Conservation (phyloP, 306 rosid species). For the Bauhinia variegata region DNA sequence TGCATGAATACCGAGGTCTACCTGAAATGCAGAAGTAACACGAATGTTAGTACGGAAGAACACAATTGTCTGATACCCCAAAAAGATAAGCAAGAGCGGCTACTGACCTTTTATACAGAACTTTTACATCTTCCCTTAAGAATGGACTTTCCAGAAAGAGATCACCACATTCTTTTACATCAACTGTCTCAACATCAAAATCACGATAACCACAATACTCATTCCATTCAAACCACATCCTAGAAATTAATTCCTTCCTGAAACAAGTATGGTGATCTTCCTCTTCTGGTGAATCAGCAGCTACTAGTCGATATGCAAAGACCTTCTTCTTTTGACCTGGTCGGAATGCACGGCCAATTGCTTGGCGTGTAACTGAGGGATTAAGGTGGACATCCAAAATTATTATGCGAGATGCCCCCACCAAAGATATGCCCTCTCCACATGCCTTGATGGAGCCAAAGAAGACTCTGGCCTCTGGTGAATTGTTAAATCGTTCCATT, state of each 20-base stretch:
- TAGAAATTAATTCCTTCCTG: conserved; percentile 78
- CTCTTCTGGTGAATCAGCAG: conserved; percentile 83
- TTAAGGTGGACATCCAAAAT: conserved; percentile 85
- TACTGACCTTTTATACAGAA: conserved; percentile 77
- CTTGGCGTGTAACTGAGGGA: conserved; percentile 96
- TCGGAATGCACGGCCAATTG: conserved; percentile 95
- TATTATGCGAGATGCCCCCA: conserved; percentile 88
- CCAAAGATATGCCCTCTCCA: conserved; percentile 95
- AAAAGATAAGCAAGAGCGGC: conserved; percentile 9
- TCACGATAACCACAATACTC: conserved; percentile 68
- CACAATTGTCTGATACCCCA: not conserved
- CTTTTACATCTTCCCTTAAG: conserved; percentile 63
- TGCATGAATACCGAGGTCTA: conserved; percentile 34
- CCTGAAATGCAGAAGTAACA: conserved; percentile 52
- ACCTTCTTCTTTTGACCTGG: conserved; percentile 88
- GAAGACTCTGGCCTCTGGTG: conserved; percentile 75
- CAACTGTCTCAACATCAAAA: conserved; percentile 59
- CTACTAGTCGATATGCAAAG: conserved; percentile 68
- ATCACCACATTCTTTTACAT: conserved; percentile 67
- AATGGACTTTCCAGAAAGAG: conserved; percentile 60
- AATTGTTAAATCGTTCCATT: conserved; percentile 80
- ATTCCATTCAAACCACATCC: conserved; percentile 98
- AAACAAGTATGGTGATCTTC: conserved; percentile 74
- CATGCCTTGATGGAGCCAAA: conserved; percentile 98
- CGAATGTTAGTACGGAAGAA: conserved; percentile 25